Percentiles rank a stretch among this genome's conserved stretches.
Conservation (phyloP, 208 protist genomes). For the Crithidia bombi region DNA sequence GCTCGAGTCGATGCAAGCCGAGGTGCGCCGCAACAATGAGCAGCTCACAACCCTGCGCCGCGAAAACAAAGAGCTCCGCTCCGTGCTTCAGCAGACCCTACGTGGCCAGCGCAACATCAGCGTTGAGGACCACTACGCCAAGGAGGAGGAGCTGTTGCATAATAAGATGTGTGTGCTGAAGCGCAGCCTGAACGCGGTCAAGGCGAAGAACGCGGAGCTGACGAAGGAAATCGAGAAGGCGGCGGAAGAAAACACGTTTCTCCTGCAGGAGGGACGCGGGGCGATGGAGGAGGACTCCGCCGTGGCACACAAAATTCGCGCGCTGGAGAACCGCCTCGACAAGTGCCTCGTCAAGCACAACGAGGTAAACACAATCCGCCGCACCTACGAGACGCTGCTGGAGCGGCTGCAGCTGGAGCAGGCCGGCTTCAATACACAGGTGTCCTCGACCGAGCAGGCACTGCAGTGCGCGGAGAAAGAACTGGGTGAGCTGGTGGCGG, state of each 20-base stretch:
- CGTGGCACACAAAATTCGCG: constrained; percentile 92
- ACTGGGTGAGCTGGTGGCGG: constrained; percentile 85
- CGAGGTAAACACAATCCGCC: constrained; percentile 93
- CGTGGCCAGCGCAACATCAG: constrained; percentile 63
- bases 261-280: constrained; percentile 60
- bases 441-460: constrained; percentile 88
- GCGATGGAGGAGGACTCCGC: constrained; percentile 72
- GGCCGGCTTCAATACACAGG: constrained; percentile 90
- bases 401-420: constrained; percentile 94
- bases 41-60: constrained; percentile 77
- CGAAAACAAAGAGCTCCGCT: constrained; percentile 89
- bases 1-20: constrained; percentile 78
- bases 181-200: constrained; percentile 86
- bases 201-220: constrained; percentile 75
- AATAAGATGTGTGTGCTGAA: constrained; percentile 85
- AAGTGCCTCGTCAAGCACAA: constrained; percentile 98
- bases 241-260: constrained; percentile 51
- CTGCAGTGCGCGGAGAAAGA: constrained; percentile 91
- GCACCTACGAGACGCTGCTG: constrained; percentile 96
- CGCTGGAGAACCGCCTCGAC: constrained; percentile 95
- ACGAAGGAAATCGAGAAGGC: constrained; percentile 61
- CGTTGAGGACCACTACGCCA: constrained; percentile 77
- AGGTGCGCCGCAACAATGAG: constrained; percentile 89
- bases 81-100: constrained; percentile 52
- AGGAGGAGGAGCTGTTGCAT: constrained; percentile 78